Evolutionary conservation across 768 basidiomycete species (phyloP), one percentile per base, ranked within the genome.

Genomic region (Mycena olivaceomarginata): DNA sequence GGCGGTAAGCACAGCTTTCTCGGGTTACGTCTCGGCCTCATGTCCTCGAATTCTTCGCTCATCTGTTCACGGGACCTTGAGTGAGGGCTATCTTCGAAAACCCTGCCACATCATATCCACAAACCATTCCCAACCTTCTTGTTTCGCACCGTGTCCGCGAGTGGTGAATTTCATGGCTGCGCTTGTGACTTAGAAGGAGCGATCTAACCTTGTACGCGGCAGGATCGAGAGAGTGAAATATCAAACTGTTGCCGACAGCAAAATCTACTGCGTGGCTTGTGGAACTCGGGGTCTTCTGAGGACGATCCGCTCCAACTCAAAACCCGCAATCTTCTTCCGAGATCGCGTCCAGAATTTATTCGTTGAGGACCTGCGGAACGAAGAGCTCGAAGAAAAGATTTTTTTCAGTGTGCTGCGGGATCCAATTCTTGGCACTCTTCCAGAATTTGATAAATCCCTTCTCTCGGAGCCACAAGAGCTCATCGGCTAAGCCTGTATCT

Each of bases 21-120:
- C 62, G 40, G n/a, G 18, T 4, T 20, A 5, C 6, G 15, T 62
- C 39, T 40, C 16, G 18, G 18, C 10, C 45, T 31, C 69, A 70
- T 60, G 69, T 6, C 13, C 57, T 59, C 43, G 0, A 16, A 40
- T 40, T 18, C n/a, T n/a, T n/a, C n/a, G n/a, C n/a, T n/a, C n/a
- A n/a, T n/a, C n/a, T 12, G 60, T 39, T 59, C 66, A 10, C 67
- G n/a, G n/a, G 40, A 68, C 4, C 48, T 74, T 5, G 73, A 74
- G 15, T 31, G 59, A n/a, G 67, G 41, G 31, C 31, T 18, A 74
- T 68, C 7, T 62, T 68, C 25, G 73, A 68, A 57, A 41, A 5
- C 1, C 13, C 66, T n/a, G 73, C 66, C 40, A 39, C n/a, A n/a
- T n/a, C 37, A 2, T 15, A 69, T 8, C 67, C 67, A 0, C 48